These are phyloP conservation scores for Lyophyllum shimeji DNA, from an alignment of 768 basidiomycete species.

Conservation along the genomic window DNA sequence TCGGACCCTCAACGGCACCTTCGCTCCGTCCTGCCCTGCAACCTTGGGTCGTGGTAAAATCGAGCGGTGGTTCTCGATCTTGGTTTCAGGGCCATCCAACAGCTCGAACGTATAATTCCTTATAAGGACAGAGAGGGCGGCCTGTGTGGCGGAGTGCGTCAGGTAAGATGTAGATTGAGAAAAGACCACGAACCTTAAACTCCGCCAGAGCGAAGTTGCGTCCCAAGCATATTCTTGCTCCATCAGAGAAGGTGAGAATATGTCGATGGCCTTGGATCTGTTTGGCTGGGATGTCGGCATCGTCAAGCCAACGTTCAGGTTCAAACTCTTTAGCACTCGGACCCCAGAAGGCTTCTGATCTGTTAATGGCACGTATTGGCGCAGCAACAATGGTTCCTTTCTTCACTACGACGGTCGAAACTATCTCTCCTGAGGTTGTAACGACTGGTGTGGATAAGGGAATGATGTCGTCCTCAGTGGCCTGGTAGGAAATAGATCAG, in stretches of 20 bases:
- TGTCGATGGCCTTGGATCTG: conserved; percentile 50
- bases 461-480: conserved; percentile 53
- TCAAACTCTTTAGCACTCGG: conserved; percentile 54
- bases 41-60: conserved; percentile 41
- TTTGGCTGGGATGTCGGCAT: conserved; percentile 29
- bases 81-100: conserved; percentile 37
- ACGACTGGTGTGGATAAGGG: conserved; percentile 53
- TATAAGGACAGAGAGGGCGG: conserved; percentile 43
- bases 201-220: conserved; percentile 46
- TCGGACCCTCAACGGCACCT: conserved; percentile 34
- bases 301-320: conserved; percentile 62
- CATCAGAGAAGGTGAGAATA: conserved; percentile 51
- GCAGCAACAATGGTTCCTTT: conserved; percentile 46
- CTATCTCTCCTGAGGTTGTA: conserved; percentile 36
- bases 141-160: conserved; percentile 23
- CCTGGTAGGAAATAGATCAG: conserved; percentile 24
- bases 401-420: conserved; percentile 41
- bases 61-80: conserved; percentile 33
- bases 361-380: conserved; percentile 47
- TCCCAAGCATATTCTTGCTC: conserved; percentile 50
- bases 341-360: conserved; percentile 60
- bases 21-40: conserved; percentile 30
- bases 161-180: not conserved
- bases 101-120: conserved; percentile 41
- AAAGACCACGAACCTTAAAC: conserved; percentile 33